Base-by-base conservation (phyloP, 2,329 filamentous ascomycete genomes). In the Coniochaeta sp. region DNA sequence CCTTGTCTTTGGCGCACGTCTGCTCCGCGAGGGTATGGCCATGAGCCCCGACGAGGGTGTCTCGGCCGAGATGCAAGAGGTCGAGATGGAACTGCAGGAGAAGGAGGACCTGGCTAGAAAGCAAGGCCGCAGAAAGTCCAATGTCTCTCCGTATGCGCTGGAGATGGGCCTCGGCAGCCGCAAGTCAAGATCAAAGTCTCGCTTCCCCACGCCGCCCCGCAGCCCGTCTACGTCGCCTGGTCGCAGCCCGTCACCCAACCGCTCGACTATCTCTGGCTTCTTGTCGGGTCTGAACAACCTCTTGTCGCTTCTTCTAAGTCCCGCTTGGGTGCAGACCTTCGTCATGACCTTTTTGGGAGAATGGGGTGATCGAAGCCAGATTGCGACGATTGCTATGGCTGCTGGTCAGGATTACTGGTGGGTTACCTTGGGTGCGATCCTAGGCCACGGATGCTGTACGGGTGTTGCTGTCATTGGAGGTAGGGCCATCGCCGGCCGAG, bases 381-480 rank as follows among this genome's bases (percentile, higher is more conserved):
- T 99, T 69, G 95, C 95, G 24, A 99, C 95, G 0, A 96, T 99
- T 71, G 95, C 95, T 59, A 99, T 99, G 95, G 95, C 95, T 57
- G 93, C 95, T 36, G 95, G 95, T 22, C 91, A 96, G 74, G 95
- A 99, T 72, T 99, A 98, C 74, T 98, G 93, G 93, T 97, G 92
- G 90, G 95, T 99, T 38, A 97, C 92, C 4, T 80, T 92, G 55
- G 95, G 95, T 61, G 93, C 95, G 1, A 85, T 95, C 38, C 81
- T 85, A 55, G 95, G 95, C 11, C 95, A 99, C 74, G 89, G 85
- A 54, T 85, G 93, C 65, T 99, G 95, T 78, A 98, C 95, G 7
- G 89, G 90, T 55, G 88, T 91, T 24, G 95, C 95, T 47, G 95
- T 99, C 43, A 82, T 99, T 62, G 95, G 95, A 50, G 95, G 95